Evolutionary conservation across 148 eudicot species (phyloP), one percentile per base, ranked within the genome.

Genomic region (Beta vulgaris): DNA sequence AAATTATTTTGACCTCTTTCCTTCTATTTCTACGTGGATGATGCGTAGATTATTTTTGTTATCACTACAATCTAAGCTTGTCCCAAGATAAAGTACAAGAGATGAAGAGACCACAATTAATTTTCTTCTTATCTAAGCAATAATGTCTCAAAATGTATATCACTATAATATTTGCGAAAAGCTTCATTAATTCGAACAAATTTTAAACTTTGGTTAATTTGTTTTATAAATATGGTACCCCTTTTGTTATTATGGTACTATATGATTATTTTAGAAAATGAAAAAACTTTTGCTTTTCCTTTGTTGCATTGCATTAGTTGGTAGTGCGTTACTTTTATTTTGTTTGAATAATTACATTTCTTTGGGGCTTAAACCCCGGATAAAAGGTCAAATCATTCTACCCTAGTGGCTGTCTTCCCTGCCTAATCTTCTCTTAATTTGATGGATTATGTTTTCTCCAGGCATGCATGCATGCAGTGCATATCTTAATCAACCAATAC

Each of bases 361-460:
- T 71, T 74, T 74, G 44, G 39, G 39, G 58, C 77, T 43, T 68
- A 79, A 79, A 67, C 21, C 64, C 69, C 69, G 82, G 78, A 75
- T 72, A 68, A 66, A 79, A 43, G 73, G 78, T 78, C 84, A 67
- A 72, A 80, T 82, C 82, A 65, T 46, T 59, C 82, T 80, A 77
- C 78, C 80, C 80, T 72, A 77, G 62, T 80, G 78, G 63, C 51
- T 39, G 59, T 73, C 29, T 77, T 79, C 32, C 36, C 53, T 55
- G 72, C 87, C 61, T 76, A 76, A 81, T 74, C 77, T 68, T 80
- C 68, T 81, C 90, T 77, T 77, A 74, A 80, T 81, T 80, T 74
- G 86, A 8, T 86, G 86, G 16, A 77, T 80, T 40, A 62, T 60
- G 76, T 59, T 29, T 58, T 73, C 23, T 46, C 53, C 32, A 59